Conservation (phyloP, 495 filamentous ascomycete genomes). For the Extremus antarcticus region DNA sequence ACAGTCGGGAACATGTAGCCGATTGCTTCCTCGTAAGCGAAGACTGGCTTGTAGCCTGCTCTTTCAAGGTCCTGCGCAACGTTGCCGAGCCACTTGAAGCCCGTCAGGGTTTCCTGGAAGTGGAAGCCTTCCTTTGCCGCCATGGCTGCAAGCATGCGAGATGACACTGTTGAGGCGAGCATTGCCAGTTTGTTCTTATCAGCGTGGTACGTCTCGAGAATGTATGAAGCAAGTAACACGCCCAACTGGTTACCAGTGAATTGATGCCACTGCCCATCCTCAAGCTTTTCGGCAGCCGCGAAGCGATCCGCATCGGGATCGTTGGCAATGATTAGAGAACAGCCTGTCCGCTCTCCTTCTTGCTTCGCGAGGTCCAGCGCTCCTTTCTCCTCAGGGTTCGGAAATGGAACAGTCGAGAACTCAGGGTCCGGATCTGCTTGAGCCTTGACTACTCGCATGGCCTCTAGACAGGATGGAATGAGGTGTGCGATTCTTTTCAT, state of each 20-base stretch:
- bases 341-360: constrained; percentile 40
- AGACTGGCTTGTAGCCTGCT: constrained; percentile 41
- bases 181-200: constrained; percentile 39
- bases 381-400: constrained; percentile 62
- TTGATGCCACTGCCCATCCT: constrained; percentile 43
- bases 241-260: constrained; percentile 64
- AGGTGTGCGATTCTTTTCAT: constrained; percentile 39
- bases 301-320: constrained; percentile 69
- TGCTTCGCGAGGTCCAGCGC: constrained; percentile 54
- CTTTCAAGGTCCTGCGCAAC: constrained; percentile 23
- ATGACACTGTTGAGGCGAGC: constrained; percentile 55
- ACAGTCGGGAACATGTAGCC: constrained; percentile 63
- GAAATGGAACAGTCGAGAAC: constrained; percentile 60
- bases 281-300: constrained; percentile 51
- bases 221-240: constrained; percentile 48
- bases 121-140: constrained; percentile 45
- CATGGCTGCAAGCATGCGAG: constrained; percentile 52
- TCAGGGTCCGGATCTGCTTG: constrained; percentile 51
- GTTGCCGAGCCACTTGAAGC: constrained; percentile 63
- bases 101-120: constrained; percentile 57
- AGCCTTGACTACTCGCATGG: constrained; percentile 25
- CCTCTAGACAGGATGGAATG: constrained; percentile 32
- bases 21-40: constrained; percentile 63
- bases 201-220: constrained; percentile 36
- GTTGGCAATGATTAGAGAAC: constrained; percentile 49